Base-by-base conservation (phyloP, 2,329 filamentous ascomycete species). In the Verticillium albo-atrum region DNA sequence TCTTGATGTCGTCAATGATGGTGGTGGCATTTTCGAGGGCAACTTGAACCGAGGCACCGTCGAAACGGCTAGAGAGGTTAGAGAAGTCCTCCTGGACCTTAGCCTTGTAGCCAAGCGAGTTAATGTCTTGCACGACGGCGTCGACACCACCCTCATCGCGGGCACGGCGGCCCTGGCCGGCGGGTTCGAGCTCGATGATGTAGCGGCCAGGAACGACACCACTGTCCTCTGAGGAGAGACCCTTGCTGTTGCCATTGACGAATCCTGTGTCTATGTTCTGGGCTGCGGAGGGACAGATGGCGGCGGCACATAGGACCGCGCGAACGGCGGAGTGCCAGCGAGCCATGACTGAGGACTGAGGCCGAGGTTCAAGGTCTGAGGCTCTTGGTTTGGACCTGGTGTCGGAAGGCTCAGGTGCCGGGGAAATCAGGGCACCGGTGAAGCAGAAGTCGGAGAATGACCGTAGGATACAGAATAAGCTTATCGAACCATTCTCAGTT, bases 1-100 rank as follows among this genome's bases (percentile, higher is more conserved):
- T 34, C 54, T 56, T 50, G 17, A 59, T 55, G 25, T 59, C 53
- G 27, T 59, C 58, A 26, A 58, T 25, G 53, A 42, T 55, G 35
- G 32, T 42, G 7, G 60, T 54, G 20, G 51, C 52, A 14, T 57
- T 57, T 12, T 60, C 34, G 20, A 60, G 58, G 5, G 50, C 17
- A n/a, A 63, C 55, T 47, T 63, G 60, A 4, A 63, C 58, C 4
- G 59, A 58, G 12, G 55, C 58, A 6, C 61, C 61, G 14, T 58
- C 34, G 54, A 63, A 63, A 28, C 60, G 59, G 34, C 28, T 53
- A 1, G 61, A 63, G 23, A 63, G 35, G 14, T 30, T 12, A 9
- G 61, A 51, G 37, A 56, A 63, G 25, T 63, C 61, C 1, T 59
- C 56, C 30, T 63, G 61, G 28, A 63, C 42, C 6, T 28, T 58